Evolutionary conservation across 108 stramenopile genomes (phyloP).

Genomic region (Cyclotella sp.): DNA sequence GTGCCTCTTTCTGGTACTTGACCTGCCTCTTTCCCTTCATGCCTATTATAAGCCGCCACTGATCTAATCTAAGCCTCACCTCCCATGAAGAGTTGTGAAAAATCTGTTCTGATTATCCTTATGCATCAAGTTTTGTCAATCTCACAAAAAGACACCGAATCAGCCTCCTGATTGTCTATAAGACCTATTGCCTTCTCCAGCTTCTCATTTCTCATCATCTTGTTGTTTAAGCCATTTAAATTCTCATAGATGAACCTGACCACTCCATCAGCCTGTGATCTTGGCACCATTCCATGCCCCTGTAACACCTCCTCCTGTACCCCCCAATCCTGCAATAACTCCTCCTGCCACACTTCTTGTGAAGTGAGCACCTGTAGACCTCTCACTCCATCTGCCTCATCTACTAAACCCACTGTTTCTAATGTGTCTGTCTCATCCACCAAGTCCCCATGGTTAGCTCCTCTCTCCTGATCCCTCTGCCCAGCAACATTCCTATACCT

Average conservation of each 20-base stretch:
- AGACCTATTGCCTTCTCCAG: not conserved
- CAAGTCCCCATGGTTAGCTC: no score
- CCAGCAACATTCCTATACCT: no score
- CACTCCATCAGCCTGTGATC: not conserved
- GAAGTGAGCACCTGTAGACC: no score
- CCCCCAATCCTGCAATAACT: no score
- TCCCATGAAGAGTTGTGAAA: conserved; percentile 14
- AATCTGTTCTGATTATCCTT: conserved; percentile 15
- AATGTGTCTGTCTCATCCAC: no score
- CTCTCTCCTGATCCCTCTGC: no score
- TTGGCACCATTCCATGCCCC: not conserved
- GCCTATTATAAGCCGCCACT: conserved; percentile 15
- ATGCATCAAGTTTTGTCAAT: conserved; percentile 6
- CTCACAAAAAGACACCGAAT: conserved; percentile 7
- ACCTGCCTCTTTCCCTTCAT: conserved; percentile 10
- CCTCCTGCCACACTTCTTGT: no score
- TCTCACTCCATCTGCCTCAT: no score
- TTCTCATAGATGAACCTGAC: not conserved
- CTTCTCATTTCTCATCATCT: not conserved
- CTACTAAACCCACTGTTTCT: no score
- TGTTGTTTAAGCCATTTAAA: not conserved
- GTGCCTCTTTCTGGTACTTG: conserved; percentile 22
- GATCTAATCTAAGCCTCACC: conserved; percentile 14
- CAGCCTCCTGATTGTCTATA: conserved; percentile 17
- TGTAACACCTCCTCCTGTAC: not conserved